Conservation (phyloP, 2,329 filamentous ascomycete genomes). For the Xylariaceae sp. region DNA sequence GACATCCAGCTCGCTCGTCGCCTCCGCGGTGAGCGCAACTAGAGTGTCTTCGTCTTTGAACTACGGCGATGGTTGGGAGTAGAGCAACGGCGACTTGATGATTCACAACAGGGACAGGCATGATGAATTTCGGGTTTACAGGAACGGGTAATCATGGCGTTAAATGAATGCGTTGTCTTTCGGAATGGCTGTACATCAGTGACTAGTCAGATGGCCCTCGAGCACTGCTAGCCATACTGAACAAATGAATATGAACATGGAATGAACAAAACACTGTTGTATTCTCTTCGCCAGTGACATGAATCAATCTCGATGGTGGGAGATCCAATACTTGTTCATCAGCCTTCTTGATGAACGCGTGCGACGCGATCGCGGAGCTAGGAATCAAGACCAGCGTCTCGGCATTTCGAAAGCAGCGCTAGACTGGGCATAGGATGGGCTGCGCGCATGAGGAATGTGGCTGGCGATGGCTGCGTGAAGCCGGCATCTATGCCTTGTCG, state of each 20-base stretch:
- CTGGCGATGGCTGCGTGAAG: too few relatives aligned
- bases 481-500: too few relatives aligned
- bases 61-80: too few relatives aligned
- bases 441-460: too few relatives aligned
- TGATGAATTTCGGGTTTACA: conserved; percentile 38
- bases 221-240: conserved; percentile 29
- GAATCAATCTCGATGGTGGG: not conserved
- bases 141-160: conserved; percentile 40
- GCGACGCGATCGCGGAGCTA: not conserved
- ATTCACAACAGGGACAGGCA: conserved; percentile 36
- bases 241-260: conserved; percentile 33
- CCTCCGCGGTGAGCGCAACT: conserved; percentile 90
- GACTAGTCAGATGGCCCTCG: conserved; percentile 25
- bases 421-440: too few relatives aligned
- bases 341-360: not conserved
- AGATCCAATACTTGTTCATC: not conserved
- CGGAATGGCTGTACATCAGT: conserved; percentile 41
- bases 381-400: too few relatives aligned
- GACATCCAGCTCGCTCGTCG: conserved; percentile 95
- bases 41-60: conserved; percentile 33
- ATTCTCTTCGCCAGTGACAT: not conserved
- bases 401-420: too few relatives aligned
- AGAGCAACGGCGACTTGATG: conserved; percentile 27
- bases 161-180: conserved; percentile 36
- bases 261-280: conserved; percentile 24